Evolutionary conservation across 2,329 filamentous ascomycete species (phyloP), one percentile per base, ranked within the genome.

Genomic region (Fusarium mangiferae): DNA sequence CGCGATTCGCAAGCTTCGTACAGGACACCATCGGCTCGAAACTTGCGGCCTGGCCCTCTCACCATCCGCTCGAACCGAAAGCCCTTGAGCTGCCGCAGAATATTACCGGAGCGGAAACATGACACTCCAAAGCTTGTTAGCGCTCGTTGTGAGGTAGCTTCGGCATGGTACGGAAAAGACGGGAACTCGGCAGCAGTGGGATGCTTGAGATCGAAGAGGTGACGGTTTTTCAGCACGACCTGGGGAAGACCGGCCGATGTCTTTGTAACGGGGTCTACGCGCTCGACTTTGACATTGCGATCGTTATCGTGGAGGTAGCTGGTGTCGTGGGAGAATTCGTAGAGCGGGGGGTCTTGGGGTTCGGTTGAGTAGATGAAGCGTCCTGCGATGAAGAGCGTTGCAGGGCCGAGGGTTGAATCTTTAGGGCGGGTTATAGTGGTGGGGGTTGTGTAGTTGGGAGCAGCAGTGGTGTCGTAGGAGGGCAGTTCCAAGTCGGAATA

Each of bases 261-360:
- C 52, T 75, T 79, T 59, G 81, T 61, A 12, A 64, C 63, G 59
- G 77, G 69, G 60, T 83, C 79, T n/a, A 83, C 68, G 13, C 81
- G 78, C 55, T 80, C 74, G 41, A 83, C 63, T 48, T 73, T 72
- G 11, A 83, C 78, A 45, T 60, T 78, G 22, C 77, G 77, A 58
- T 82, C 78, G 20, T 76, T 74, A 42, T 83, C 80, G 38, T 75
- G 75, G 15, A 83, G 75, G 46, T 79, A 81, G 38, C 72, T 78
- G 18, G 82, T 75, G 11, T 78, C 77, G 62, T 82, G 81, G 3
- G 82, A 83, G 62, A 83, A 78, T 45, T 83, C 82, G 68, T 83
- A 83, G 18, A 82, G 73, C 2, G 82, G 79, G 38, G 78, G 77
- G 22, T 78, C 74, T 26, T 76, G 62, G 7, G 77, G 68, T 24